phyloP scores from a whole-genome alignment of 371 early-diverging fungal genomes.

The Syncephalis plumigaleata region DNA sequence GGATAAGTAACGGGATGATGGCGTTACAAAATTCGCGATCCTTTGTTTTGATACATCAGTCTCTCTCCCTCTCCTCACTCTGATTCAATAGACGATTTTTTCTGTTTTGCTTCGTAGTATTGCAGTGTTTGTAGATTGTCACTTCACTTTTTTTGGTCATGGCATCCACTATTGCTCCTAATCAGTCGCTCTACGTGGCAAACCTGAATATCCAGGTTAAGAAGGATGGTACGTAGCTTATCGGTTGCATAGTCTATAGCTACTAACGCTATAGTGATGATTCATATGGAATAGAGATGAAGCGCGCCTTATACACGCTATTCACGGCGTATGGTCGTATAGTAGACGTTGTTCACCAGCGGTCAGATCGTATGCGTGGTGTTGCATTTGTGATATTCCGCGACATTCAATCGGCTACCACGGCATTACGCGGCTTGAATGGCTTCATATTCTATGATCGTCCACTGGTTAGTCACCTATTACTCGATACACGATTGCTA shows the following conservation, averaged over 20 bases:
- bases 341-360: constrained; percentile 64
- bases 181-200: constrained; percentile 46
- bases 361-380: constrained; percentile 64
- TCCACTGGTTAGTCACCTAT: constrained; percentile 42
- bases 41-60: too few relatives aligned
- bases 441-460: constrained; percentile 57
- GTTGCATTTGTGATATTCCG: constrained; percentile 84
- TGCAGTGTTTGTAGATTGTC: too few relatives aligned
- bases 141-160: too few relatives aligned
- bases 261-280: neutral
- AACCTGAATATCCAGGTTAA: constrained; percentile 37
- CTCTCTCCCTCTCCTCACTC: too few relatives aligned
- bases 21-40: too few relatives aligned
- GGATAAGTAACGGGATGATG: too few relatives aligned
- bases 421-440: constrained; percentile 54
- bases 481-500: too few relatives aligned
- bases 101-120: too few relatives aligned
- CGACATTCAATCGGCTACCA: constrained; percentile 51
- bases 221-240: constrained; percentile 30
- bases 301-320: constrained; percentile 44
- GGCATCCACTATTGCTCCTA: constrained; percentile 19
- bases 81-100: too few relatives aligned
- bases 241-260: neutral
- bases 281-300: constrained; percentile 29
- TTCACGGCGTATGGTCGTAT: constrained; percentile 69